Conservation (phyloP, 768 basidiomycete genomes). For the Collybia mongolica region DNA sequence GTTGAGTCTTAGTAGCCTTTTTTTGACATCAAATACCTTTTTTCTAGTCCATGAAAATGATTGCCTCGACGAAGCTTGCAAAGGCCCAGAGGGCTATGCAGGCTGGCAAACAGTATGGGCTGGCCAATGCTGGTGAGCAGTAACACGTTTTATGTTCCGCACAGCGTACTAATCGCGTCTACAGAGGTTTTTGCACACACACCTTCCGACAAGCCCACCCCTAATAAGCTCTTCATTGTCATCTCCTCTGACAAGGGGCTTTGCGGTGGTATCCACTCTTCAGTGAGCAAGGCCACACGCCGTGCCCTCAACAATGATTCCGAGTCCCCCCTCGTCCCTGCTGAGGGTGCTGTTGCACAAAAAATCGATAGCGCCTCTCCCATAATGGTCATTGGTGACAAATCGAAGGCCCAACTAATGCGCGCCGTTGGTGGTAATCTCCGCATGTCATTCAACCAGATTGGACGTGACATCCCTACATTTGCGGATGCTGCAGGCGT, state of each 20-base stretch:
- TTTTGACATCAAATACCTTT: constrained; percentile 9
- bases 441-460: constrained; percentile 91
- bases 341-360: constrained; percentile 35
- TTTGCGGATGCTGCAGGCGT: constrained; percentile 95
- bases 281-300: constrained; percentile 88
- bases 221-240: constrained; percentile 88
- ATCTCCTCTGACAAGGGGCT: constrained; percentile 99
- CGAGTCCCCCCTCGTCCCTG: constrained; percentile 47
- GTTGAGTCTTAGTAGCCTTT: not conserved
- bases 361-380: constrained; percentile 58
- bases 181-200: constrained; percentile 88
- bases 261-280: constrained; percentile 99
- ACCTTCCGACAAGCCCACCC: constrained; percentile 61
- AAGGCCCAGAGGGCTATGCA: constrained; percentile 95
- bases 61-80: constrained; percentile 94
- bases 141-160: constrained; percentile 3
- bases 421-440: constrained; percentile 67
- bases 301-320: constrained; percentile 57
- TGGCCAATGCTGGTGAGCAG: constrained; percentile 81
- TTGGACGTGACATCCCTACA: constrained; percentile 95
- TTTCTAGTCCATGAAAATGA: constrained; percentile 95
- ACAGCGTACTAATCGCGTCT: constrained; percentile 3
- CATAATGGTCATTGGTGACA: constrained; percentile 93
- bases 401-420: constrained; percentile 89
- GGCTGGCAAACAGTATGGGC: constrained; percentile 88